Evolutionary conservation across 257 asterid species (phyloP).

Genomic region (Scutellaria galericulata): DNA sequence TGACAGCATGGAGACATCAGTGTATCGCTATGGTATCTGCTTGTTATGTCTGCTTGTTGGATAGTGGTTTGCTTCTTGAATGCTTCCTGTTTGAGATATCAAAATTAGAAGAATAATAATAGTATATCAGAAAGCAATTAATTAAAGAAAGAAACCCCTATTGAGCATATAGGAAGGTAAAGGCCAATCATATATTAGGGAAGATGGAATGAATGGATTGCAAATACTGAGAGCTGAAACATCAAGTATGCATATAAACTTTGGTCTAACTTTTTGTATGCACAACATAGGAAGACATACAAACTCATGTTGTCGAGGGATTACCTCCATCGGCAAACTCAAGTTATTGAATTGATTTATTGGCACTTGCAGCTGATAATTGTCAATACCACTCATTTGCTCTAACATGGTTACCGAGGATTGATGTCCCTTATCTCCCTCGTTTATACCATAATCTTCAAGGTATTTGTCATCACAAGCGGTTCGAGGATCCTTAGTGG

Average conservation of each 20-base stretch:
- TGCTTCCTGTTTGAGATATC: slow-evolving; percentile 47
- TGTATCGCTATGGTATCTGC: slow-evolving; percentile 35
- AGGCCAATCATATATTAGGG: not conserved
- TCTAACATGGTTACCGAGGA: slow-evolving; percentile 29
- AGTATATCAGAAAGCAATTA: not conserved
- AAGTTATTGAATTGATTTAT: slow-evolving; percentile 28
- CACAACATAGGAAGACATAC: not conserved
- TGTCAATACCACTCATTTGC: slow-evolving; percentile 21
- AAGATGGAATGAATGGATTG: not conserved
- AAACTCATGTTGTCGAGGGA: slow-evolving; percentile 18
- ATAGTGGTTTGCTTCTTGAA: slow-evolving; percentile 32
- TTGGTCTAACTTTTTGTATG: slow-evolving; percentile 6
- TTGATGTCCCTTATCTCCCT: slow-evolving; percentile 40
- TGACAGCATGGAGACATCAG: slow-evolving; percentile 7
- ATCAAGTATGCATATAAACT: not conserved
- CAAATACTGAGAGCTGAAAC: not conserved
- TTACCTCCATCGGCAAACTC: slow-evolving; percentile 65
- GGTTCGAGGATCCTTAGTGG: slow-evolving; percentile 41
- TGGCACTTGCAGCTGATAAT: slow-evolving; percentile 34
- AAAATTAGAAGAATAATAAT: slow-evolving; percentile 25
- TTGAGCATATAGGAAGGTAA: not conserved
- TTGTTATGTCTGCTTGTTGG: slow-evolving; percentile 24
- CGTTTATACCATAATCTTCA: slow-evolving; percentile 25
- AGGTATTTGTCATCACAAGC: slow-evolving; percentile 33
- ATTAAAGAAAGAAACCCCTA: not conserved